Evolutionary conservation across 257 asterid genomes (phyloP), one percentile per base, ranked within the genome.

Genomic region (Solanum megistacrolobum): DNA sequence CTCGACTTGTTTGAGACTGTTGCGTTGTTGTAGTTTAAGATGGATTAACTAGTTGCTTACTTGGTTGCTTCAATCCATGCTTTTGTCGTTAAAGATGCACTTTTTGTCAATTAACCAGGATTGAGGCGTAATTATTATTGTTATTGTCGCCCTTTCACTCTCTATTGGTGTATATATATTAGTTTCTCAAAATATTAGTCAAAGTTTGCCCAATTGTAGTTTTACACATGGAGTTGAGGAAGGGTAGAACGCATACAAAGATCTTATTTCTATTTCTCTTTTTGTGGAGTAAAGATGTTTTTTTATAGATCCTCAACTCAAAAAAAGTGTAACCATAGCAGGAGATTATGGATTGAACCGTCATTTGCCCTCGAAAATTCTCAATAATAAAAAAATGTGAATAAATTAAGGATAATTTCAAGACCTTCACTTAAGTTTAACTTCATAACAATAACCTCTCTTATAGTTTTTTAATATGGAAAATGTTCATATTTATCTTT

Each of bases 161-260:
- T 36, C 73, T 71, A 75, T 36, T 23, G 83, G 83, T 23, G 55
- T 34, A 4, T 32, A 5, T 20, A 0, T 23, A 38, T 72, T 20
- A 20, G 13, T 73, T 73, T 34, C 81, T 73, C 81, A 23, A 21
- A 60, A 60, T 60, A 23, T 60, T 52, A 52, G n/a, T 52, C 9
- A 52, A 52, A 52, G 4, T 52, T 62, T 62, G 6, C 5, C 13
- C 12, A 0, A 0, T 21, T 9, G 2, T 21, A 58, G 5, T 58
- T 58, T 8, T 58, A 58, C 5, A 20, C 0, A 1, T 58, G 5
- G 2, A 3, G 68, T 60, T 7, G 13, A 23, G 29, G 1, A 23
- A n/a, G 71, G 71, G 6, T 21, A 62, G 1, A 55, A 23, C 0
- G 0, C 4, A 9, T 23, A 4, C 5, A 23, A 21, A 58, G 11